phyloP scores from a whole-genome alignment of 192 early-diverging fungal species.

The Coemansia sp. region DNA sequence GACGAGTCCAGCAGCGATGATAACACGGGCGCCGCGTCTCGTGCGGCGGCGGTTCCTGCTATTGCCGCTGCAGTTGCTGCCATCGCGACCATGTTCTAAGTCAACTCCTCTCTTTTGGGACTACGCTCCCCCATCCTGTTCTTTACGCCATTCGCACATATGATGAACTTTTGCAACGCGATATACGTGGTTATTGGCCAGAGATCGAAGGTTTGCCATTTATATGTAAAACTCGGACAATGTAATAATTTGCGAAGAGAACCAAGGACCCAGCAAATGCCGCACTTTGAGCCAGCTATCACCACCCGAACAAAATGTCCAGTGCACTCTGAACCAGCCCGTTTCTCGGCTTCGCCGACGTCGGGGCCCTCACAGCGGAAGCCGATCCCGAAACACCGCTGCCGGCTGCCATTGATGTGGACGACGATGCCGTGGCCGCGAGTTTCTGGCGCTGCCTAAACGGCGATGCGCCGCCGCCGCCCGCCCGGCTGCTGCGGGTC shows the following conservation, averaged over 20 bases:
- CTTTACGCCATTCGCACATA: too few relatives aligned
- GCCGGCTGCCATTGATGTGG: constrained; percentile 6
- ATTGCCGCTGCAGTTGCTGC: neutral
- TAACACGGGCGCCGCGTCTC: neutral
- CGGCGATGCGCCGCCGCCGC: constrained; percentile 10
- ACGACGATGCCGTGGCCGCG: neutral
- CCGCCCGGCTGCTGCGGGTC: neutral
- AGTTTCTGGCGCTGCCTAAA: constrained; percentile 16
- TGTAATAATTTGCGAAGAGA: too few relatives aligned
- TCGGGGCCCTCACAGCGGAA: constrained; percentile 7
- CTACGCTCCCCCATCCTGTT: too few relatives aligned
- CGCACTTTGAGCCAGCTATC: neutral
- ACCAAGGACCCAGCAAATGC: too few relatives aligned
- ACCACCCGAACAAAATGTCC: constrained; percentile 46
- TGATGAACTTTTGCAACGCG: too few relatives aligned
- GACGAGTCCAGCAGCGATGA: neutral
- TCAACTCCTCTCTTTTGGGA: too few relatives aligned
- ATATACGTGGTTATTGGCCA: too few relatives aligned
- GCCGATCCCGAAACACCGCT: neutral
- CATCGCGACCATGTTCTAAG: too few relatives aligned
- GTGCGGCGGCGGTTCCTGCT: neutral
- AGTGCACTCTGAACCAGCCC: constrained; percentile 42
- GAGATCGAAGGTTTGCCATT: too few relatives aligned
- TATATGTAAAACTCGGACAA: too few relatives aligned
- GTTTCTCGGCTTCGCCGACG: constrained; percentile 27